These are phyloP conservation scores for Colletotrichum tanaceti DNA, from an alignment of 2,329 filamentous ascomycete genomes.

Conservation along the genomic window DNA sequence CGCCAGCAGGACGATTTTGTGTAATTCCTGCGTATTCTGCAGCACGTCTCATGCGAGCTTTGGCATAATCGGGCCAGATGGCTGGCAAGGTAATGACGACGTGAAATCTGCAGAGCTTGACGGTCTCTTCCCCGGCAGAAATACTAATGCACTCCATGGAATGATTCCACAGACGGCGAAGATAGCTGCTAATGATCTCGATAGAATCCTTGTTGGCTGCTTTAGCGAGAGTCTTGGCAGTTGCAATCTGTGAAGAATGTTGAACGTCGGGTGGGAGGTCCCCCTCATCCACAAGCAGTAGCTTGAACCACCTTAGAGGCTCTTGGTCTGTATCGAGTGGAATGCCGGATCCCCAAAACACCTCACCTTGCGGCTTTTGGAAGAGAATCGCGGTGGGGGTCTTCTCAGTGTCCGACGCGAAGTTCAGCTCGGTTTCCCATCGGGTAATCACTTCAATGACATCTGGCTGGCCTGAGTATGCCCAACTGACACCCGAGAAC, in stretches of 20 bases:
- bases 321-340: conserved; percentile 35
- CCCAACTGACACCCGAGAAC: conserved; percentile 56
- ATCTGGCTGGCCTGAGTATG: conserved; percentile 45
- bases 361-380: accelerated
- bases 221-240: conserved; percentile 10
- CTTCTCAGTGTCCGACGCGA: conserved; percentile 49
- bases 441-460: conserved; percentile 48
- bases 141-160: conserved; percentile 44
- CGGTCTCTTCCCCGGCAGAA: conserved; percentile 42
- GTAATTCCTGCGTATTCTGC: conserved; percentile 52
- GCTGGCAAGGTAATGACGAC: conserved; percentile 58
- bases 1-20: conserved; percentile 40
- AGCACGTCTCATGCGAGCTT: conserved; percentile 52
- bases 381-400: conserved; percentile 47
- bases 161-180: conserved; percentile 51
- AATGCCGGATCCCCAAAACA: conserved; percentile 51
- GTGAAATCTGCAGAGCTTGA: conserved; percentile 47
- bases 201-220: conserved; percentile 42
- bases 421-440: conserved; percentile 44
- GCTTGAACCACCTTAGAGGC: conserved; percentile 56
- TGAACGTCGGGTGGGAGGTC: conserved; percentile 47
- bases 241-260: conserved; percentile 41
- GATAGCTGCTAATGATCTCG: conserved; percentile 49
- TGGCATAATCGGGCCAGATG: conserved; percentile 57
- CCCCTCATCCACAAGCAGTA: conserved; percentile 50